A percentile compares a stretch with the other conserved stretches of the same genome.
Conservation (phyloP, 2,329 filamentous ascomycete genomes). For the Thielaviopsis cerberus region DNA sequence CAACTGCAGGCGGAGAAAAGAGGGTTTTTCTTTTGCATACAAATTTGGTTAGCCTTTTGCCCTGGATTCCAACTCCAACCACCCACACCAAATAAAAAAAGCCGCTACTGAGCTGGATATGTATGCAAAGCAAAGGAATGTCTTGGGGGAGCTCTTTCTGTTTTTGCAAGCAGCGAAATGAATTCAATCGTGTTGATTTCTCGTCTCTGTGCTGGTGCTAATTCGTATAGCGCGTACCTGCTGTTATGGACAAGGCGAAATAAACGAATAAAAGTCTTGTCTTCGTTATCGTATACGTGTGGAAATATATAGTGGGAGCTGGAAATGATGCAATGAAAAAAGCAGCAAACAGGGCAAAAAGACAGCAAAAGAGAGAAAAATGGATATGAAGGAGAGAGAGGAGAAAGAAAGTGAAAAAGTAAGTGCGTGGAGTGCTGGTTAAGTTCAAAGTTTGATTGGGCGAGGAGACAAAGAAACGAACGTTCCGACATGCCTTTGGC, state of each 20-base stretch:
- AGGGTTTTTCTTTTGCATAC: neutral
- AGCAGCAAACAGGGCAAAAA: neutral
- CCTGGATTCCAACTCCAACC: neutral
- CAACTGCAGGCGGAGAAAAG: neutral
- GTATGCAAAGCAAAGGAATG: neutral
- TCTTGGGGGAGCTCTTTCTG: neutral
- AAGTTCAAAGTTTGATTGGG: slow-evolving; percentile 8
- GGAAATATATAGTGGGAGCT: neutral
- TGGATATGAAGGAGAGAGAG: slow-evolving; percentile 4
- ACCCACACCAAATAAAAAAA: neutral
- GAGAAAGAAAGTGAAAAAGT: slow-evolving; percentile 3
- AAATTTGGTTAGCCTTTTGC: neutral
- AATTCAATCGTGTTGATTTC: neutral
- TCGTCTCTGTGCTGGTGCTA: neutral
- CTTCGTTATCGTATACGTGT: neutral
- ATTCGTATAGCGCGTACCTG: neutral
- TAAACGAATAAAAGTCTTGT: neutral
- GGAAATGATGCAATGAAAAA: slow-evolving; percentile 3
- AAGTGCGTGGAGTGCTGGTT: slow-evolving; percentile 9
- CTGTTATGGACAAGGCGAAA: neutral
- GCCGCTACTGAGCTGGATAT: neutral
- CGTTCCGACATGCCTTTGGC: slow-evolving; percentile 11
- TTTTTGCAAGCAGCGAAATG: neutral
- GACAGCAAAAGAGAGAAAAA: neutral
- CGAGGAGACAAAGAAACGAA: slow-evolving; percentile 12